A percentile compares a stretch with the other conserved stretches of the same genome.
phyloP scores from a whole-genome alignment of 1,139 yeast genomes.

The Wickerhamomyces sp. region DNA sequence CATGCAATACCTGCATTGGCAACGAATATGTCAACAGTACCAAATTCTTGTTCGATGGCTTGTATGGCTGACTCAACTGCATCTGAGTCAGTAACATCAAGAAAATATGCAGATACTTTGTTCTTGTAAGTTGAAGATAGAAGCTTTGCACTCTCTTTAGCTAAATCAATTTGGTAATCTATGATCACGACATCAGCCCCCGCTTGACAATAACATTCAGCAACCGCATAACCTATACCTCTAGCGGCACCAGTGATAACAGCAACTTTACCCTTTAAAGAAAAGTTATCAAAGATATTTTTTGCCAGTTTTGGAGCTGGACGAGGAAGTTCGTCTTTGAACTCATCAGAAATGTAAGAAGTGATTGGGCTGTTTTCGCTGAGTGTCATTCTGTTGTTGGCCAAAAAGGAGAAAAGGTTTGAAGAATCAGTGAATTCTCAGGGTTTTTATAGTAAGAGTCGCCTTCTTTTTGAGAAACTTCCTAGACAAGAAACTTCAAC shows the following conservation, averaged over 20 bases:
- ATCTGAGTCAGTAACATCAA: conserved; percentile 54
- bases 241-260: conserved; percentile 82
- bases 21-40: conserved; percentile 74
- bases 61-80: conserved; percentile 53
- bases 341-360: conserved; percentile 28
- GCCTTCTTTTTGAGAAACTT: no score
- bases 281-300: conserved; percentile 45
- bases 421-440: no score
- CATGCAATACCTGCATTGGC: conserved; percentile 92
- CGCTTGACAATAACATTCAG: conserved; percentile 82
- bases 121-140: conserved; percentile 60
- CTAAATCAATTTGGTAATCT: conserved; percentile 57
- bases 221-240: conserved; percentile 82
- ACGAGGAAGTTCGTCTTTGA: conserved; percentile 24
- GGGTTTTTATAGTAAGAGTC: no score
- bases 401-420: neutral
- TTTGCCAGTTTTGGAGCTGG: conserved; percentile 26
- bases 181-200: conserved; percentile 86
- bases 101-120: conserved; percentile 65
- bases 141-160: conserved; percentile 53
- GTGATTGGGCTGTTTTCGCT: conserved; percentile 17
- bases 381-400: conserved; percentile 3
- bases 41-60: conserved; percentile 64
- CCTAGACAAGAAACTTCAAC: no score
- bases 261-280: conserved; percentile 77